phyloP scores from a whole-genome alignment of 2,329 filamentous ascomycete genomes.

The Fusarium tjaetaba region DNA sequence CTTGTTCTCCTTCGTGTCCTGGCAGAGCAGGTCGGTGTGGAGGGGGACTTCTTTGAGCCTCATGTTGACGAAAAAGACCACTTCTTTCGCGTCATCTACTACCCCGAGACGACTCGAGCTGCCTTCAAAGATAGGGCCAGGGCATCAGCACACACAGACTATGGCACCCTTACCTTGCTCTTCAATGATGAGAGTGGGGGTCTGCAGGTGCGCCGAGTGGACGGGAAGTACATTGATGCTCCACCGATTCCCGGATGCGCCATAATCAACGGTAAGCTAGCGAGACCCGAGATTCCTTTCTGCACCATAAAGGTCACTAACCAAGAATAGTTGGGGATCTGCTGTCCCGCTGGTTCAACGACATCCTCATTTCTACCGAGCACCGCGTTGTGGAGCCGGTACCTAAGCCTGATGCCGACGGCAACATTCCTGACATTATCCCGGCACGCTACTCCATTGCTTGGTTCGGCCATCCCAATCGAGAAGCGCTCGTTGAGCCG shows the following conservation, averaged over 20 bases:
- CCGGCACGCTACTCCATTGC: background rate
- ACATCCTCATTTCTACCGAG: background rate
- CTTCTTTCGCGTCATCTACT: background rate
- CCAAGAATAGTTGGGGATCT: background rate
- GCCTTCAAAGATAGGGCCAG: background rate
- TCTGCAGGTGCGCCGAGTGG: background rate
- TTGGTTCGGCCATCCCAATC: background rate
- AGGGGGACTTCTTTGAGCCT: background rate
- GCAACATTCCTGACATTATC: background rate
- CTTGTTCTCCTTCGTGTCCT: background rate
- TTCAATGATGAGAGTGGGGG: background rate
- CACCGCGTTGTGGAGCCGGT: background rate
- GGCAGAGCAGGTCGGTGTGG: background rate
- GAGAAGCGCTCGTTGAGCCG: background rate
- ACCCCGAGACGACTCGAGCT: background rate
- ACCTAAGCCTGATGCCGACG: background rate
- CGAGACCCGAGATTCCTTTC: background rate
- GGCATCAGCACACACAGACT: background rate
- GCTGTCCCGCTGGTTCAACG: background rate
- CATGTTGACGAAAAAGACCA: background rate
- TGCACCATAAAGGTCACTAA: background rate
- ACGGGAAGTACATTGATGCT: background rate
- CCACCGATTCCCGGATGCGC: background rate
- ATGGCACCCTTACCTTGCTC: background rate
- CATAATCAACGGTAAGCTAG: background rate